Conservation (phyloP, 2,329 filamentous ascomycete genomes). For the Chaetomium olivaceum region DNA sequence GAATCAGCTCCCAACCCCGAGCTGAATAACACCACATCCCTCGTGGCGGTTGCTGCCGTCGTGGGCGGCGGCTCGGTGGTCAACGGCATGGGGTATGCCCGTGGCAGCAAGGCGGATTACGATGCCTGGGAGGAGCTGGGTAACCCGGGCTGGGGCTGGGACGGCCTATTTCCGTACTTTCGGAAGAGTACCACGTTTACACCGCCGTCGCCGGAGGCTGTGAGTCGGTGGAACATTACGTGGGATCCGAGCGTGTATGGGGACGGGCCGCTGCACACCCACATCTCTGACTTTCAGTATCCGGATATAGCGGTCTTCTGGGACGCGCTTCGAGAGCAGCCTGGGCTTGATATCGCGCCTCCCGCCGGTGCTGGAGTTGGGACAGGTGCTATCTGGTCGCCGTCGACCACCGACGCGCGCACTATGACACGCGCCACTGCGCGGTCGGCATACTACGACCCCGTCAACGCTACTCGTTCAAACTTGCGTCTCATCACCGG, state of each 20-base stretch:
- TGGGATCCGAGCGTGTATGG: constrained; percentile 26
- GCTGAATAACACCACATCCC: constrained; percentile 27
- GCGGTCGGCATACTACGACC: constrained; percentile 31
- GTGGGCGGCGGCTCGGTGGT: constrained; percentile 45
- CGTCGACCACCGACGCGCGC: constrained; percentile 24
- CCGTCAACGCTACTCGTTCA: constrained; percentile 21
- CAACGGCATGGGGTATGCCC: constrained; percentile 46
- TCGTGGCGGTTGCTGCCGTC: constrained; percentile 32
- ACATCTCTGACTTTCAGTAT: constrained; percentile 30
- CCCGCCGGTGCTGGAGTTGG: constrained; percentile 21
- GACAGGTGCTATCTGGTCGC: constrained; percentile 25
- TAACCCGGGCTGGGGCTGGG: constrained; percentile 45
- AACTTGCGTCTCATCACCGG: constrained; percentile 30
- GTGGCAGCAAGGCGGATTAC: constrained; percentile 44
- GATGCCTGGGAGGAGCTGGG: constrained; percentile 47
- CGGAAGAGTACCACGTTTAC: constrained; percentile 40
- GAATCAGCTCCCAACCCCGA: constrained; percentile 26
- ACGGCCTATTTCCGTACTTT: constrained; percentile 50
- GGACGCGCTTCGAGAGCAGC: constrained; percentile 22
- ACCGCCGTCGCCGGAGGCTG: constrained; percentile 16
- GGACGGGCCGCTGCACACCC: constrained; percentile 24
- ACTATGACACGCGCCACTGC: constrained; percentile 27
- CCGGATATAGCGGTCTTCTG: constrained; percentile 27
- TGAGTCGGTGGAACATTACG: constrained; percentile 26
- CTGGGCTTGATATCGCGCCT: constrained; percentile 10